Conservation (phyloP, 1,284 basidiomycete genomes). For the Pholiota adiposa region DNA sequence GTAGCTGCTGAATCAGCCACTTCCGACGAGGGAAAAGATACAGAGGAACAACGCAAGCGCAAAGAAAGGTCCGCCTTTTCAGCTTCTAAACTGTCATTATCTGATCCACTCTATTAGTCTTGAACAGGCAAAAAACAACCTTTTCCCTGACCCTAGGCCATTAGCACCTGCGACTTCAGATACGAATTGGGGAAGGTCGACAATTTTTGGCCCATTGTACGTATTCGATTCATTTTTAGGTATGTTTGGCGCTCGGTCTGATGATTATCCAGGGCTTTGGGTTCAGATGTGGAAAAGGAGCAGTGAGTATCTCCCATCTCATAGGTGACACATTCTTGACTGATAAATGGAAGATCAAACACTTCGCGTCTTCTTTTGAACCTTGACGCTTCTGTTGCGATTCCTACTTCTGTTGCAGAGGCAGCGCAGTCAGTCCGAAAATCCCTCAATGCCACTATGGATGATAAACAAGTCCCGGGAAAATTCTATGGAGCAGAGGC, state of each 20-base stretch:
- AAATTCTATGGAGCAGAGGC: conserved; percentile 54
- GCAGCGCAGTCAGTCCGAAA: conserved; percentile 30
- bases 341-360: conserved; percentile 20
- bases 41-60: not conserved
- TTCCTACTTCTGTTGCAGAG: conserved; percentile 49
- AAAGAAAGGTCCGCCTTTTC: conserved; percentile 16
- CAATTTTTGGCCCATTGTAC: conserved; percentile 64
- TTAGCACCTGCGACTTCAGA: conserved; percentile 12
- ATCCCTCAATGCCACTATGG: conserved; percentile 39
- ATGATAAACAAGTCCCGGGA: conserved; percentile 50
- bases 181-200: conserved; percentile 36
- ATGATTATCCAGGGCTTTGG: conserved; percentile 34
- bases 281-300: conserved; percentile 20
- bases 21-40: not conserved
- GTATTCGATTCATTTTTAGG: not conserved
- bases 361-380: conserved; percentile 40
- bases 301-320: conserved; percentile 14
- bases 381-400: conserved; percentile 44
- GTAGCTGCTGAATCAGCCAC: not conserved
- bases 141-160: conserved; percentile 44
- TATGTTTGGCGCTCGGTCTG: not conserved
- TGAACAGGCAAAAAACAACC: conserved; percentile 43
- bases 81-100: not conserved
- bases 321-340: conserved; percentile 1
- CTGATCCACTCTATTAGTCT: conserved; percentile 33